Evolutionary conservation across 31 red algal species (phyloP).

Genomic region (Odonthalia washingtoniensis): DNA sequence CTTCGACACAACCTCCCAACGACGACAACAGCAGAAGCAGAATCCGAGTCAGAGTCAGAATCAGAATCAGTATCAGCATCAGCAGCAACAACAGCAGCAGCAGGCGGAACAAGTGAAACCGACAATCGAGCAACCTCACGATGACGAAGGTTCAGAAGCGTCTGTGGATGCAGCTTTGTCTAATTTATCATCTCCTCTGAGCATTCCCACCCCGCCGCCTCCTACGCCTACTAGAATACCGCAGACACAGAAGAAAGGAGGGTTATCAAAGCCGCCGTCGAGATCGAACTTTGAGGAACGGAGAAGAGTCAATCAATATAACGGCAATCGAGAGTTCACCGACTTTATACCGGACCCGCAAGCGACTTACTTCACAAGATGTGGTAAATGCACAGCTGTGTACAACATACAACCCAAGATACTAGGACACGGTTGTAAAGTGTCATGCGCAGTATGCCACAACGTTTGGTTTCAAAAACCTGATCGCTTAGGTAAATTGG

Average conservation of each 20-base stretch:
- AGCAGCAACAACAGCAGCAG: too few relatives aligned
- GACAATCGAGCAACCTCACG: too few relatives aligned
- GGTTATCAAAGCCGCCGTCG: background rate
- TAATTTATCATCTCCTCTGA: background rate
- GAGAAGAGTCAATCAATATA: background rate
- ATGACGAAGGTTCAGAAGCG: background rate
- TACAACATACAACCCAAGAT: constrained; percentile 57
- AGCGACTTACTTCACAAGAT: constrained; percentile 53
- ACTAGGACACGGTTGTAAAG: constrained; percentile 56
- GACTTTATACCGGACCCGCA: background rate
- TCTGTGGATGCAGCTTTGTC: background rate
- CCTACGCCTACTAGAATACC: background rate
- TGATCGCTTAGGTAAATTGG: constrained; percentile 44
- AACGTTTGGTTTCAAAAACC: constrained; percentile 85
- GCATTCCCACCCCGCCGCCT: background rate
- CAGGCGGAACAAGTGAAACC: too few relatives aligned
- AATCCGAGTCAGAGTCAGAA: too few relatives aligned
- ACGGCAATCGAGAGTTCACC: background rate
- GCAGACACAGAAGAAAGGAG: background rate
- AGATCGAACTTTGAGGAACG: background rate
- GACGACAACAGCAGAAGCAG: too few relatives aligned
- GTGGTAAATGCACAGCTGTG: constrained; percentile 60
- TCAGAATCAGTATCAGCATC: too few relatives aligned
- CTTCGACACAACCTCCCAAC: too few relatives aligned
- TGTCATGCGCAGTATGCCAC: constrained; percentile 71